Evolutionary conservation across 164 flowering plant species (phyloP).

Genomic region (Stephania japonica): DNA sequence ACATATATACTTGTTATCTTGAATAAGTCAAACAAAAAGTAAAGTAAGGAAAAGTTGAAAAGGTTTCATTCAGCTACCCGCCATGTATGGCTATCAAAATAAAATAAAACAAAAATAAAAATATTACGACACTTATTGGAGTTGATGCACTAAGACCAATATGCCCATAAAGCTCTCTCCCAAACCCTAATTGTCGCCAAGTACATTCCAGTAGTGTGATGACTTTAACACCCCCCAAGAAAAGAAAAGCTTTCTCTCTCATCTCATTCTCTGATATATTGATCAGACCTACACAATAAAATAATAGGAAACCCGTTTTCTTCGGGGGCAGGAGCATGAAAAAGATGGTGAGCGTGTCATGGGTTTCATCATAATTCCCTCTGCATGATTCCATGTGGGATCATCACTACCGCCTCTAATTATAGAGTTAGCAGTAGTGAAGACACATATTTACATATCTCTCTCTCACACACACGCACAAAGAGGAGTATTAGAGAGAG

Average conservation of each 20-base stretch:
- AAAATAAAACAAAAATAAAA: neutral
- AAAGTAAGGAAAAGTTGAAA: too few relatives aligned
- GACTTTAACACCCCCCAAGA: slow-evolving; percentile 44
- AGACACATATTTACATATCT: too few relatives aligned
- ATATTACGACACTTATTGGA: neutral
- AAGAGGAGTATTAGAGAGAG: neutral
- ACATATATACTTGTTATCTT: too few relatives aligned
- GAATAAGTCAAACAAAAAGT: too few relatives aligned
- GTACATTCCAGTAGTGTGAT: neutral
- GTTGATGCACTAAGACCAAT: neutral
- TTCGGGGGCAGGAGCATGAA: slow-evolving; percentile 13
- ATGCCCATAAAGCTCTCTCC: slow-evolving; percentile 11
- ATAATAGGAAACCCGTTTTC: neutral
- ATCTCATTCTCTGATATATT: too few relatives aligned
- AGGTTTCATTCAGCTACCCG: too few relatives aligned
- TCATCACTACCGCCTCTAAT: neutral
- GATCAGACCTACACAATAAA: slow-evolving; percentile 24
- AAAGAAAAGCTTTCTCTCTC: slow-evolving; percentile 7
- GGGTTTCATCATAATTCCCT: slow-evolving; percentile 22
- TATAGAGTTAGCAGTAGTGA: neutral
- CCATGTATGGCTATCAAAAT: too few relatives aligned
- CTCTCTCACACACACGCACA: too few relatives aligned
- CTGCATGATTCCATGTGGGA: neutral
- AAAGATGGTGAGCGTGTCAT: slow-evolving; percentile 9
- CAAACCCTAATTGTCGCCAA: slow-evolving; percentile 15